Conservation (phyloP, 345 rosid species). For the Eucalyptus cloeziana region DNA sequence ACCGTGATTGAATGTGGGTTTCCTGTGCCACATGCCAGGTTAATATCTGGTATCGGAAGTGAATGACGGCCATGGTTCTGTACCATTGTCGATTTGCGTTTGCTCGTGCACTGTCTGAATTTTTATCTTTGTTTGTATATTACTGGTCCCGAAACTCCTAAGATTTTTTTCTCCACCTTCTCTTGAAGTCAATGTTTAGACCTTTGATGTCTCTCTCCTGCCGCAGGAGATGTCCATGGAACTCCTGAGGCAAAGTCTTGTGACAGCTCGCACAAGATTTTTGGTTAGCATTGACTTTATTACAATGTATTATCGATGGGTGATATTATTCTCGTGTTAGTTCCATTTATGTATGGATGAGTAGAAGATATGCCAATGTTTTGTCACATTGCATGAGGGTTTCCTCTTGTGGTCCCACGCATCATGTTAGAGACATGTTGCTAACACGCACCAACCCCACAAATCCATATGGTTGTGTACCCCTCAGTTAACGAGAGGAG, state of each 20-base stretch:
- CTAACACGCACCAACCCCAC: neutral
- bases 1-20: neutral
- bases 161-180: neutral
- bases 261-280: rapidly evolving
- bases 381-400: neutral
- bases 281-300: neutral
- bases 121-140: neutral
- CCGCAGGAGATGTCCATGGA: neutral
- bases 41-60: neutral
- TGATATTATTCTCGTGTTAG: neutral
- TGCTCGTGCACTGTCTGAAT: neutral
- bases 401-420: neutral
- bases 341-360: neutral
- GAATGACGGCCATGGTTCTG: neutral
- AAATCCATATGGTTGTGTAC: neutral
- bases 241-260: neutral
- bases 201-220: neutral
- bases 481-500: neutral
- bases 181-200: neutral
- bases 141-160: neutral
- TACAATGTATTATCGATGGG: neutral
- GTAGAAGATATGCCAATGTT: neutral
- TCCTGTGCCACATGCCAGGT: neutral
- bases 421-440: neutral
- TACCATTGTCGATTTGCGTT: neutral